Conservation (phyloP, 2,329 filamentous ascomycete genomes). For the Pleomassaria siparia region DNA sequence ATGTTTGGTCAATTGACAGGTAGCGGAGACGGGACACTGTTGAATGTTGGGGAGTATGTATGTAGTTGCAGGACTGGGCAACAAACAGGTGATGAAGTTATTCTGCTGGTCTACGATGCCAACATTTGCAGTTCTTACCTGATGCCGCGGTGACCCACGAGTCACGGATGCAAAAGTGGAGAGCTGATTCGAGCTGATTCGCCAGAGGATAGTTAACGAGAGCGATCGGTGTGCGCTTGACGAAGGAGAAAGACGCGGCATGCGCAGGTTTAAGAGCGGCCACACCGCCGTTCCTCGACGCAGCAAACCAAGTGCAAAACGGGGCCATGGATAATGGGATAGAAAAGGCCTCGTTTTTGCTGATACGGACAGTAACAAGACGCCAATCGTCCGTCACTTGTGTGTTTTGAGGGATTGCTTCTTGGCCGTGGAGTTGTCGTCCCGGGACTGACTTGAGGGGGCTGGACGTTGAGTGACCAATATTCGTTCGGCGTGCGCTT, state of each 20-base stretch:
- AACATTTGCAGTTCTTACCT: background rate
- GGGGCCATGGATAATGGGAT: background rate
- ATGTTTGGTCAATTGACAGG: conserved; percentile 13
- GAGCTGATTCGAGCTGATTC: conserved; percentile 6
- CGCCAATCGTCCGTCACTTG: background rate
- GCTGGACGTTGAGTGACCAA: background rate
- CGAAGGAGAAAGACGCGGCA: conserved; percentile 13
- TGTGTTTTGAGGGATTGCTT: too few relatives aligned
- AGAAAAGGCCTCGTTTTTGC: background rate
- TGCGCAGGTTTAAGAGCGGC: conserved; percentile 13
- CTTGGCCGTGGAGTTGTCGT: too few relatives aligned
- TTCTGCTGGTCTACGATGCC: background rate
- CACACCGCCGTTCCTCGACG: conserved; percentile 18
- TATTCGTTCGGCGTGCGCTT: background rate
- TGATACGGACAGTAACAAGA: background rate
- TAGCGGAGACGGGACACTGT: conserved; percentile 9
- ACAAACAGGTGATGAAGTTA: background rate
- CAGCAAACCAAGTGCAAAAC: background rate
- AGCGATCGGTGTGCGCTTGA: conserved; percentile 18
- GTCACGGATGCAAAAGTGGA: conserved; percentile 8
- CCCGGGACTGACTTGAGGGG: background rate
- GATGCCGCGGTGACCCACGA: conserved; percentile 1
- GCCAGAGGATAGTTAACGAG: conserved; percentile 4
- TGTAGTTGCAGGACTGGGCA: background rate
- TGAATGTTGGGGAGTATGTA: conserved; percentile 2